Base-by-base conservation (phyloP, 495 filamentous ascomycete genomes). In the Clavariopsis aquatica region DNA sequence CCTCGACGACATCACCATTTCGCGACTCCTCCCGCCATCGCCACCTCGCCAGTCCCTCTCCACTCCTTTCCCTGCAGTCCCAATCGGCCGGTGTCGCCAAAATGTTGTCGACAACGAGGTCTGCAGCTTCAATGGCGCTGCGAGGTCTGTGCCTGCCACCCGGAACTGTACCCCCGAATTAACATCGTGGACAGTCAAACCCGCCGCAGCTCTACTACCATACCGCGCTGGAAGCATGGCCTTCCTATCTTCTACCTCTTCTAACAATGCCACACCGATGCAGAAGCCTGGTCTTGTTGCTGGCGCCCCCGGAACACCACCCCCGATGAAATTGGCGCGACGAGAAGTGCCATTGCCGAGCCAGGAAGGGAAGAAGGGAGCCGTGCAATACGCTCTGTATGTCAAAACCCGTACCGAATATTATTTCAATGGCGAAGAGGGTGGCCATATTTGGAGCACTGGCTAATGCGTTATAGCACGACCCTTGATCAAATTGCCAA, bases 301-400 rank as follows among this genome's bases (percentile, higher is more conserved):
- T 62, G 69, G 63, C 60, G 45, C 53, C n/a, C 73, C 70, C 17
- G 59, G 69, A 51, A 74, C 69, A 34, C 74, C 65, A 27, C 75
- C 78, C 53, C 68, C 83, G 71, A 75, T 78, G 78, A 73, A 75
- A 76, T 82, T 85, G 73, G 78, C 78, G 52, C 80, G 85, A 52
- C 78, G 81, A 72, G 91, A 97, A 79, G 92, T 98, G 28, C 90
- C 86, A 67, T 80, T 98, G 62, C 84, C 91, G 43, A 94, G 89
- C 71, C 91, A 98, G 82, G 91, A 95, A 79, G 88, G 86, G 66
- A 96, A 91, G 78, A 92, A 97, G 82, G 92, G 93, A 73, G 89
- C 85, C 46, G 86, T 97, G 82, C 93, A 98, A 89, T 98, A 95
- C 82, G 93, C 92, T 64, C 81, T 98, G 93, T 96, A 85, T 68